These are phyloP conservation scores for Hygrocybe coccinea DNA, from an alignment of 768 basidiomycete species.

Conservation along the genomic window DNA sequence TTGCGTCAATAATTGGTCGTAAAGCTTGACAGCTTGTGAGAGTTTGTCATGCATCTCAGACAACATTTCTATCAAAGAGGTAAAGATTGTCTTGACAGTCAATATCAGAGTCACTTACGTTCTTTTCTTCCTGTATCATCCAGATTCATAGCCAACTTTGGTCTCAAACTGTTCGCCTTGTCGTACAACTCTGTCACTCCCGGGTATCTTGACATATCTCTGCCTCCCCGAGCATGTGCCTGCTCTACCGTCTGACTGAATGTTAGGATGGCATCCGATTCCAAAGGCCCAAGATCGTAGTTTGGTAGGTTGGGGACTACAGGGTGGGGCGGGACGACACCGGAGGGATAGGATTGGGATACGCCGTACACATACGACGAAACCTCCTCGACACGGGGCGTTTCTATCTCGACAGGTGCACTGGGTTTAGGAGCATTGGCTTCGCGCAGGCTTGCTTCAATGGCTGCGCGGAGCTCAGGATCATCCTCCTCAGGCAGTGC, in stretches of 20 bases:
- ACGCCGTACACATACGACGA: constrained; percentile 29
- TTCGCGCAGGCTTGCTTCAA: constrained; percentile 92
- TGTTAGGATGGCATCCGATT: constrained; percentile 81
- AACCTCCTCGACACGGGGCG: constrained; percentile 42
- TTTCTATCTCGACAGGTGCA: constrained; percentile 61
- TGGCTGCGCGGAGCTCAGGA: constrained; percentile 86
- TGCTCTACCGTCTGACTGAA: constrained; percentile 90
- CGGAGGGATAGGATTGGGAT: constrained; percentile 43
- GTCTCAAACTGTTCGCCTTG: constrained; percentile 70
- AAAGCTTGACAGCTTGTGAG: constrained; percentile 85
- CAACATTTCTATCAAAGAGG: constrained; percentile 58
- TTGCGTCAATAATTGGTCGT: constrained; percentile 82
- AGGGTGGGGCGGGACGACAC: constrained; percentile 36
- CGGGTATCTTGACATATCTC: constrained; percentile 76
- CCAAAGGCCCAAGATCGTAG: constrained; percentile 77
- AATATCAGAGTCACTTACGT: constrained; percentile 40
- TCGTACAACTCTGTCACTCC: constrained; percentile 82
- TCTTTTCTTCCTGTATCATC: constrained; percentile 86
- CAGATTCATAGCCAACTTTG: constrained; percentile 76
- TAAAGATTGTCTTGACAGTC: neutral
- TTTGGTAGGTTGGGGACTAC: constrained; percentile 55
- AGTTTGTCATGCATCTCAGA: constrained; percentile 94
- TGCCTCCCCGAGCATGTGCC: constrained; percentile 69
- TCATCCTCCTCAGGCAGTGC: constrained; percentile 65
- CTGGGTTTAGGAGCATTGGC: constrained; percentile 72